phyloP scores from a whole-genome alignment of 306 rosid species.

The Fragaria ananassa region DNA sequence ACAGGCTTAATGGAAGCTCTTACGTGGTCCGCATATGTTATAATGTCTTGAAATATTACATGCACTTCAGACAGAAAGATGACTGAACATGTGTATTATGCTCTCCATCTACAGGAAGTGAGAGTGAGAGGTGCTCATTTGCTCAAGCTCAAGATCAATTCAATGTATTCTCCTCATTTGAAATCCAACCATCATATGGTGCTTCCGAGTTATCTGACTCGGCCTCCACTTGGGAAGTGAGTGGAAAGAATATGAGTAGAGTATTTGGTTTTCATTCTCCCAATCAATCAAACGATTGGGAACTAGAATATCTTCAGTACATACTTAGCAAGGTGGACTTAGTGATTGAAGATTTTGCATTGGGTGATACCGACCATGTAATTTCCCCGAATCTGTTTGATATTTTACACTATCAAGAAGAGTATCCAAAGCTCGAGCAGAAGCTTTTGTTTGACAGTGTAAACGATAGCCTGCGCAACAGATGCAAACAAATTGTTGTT shows the following conservation, averaged over 20 bases:
- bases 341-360: conserved; percentile 45
- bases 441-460: conserved; percentile 65
- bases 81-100: conserved; percentile 11
- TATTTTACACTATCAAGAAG: conserved; percentile 47
- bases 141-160: conserved; percentile 44
- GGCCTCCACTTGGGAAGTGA: conserved; percentile 26
- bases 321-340: conserved; percentile 51
- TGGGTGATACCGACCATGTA: conserved; percentile 35
- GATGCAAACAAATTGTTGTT: conserved; percentile 36
- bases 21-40: neutral
- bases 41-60: conserved; percentile 4
- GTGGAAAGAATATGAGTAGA: conserved; percentile 28
- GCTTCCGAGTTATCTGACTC: conserved; percentile 37
- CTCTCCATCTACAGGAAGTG: conserved; percentile 50
- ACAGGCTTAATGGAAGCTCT: neutral
- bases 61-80: conserved; percentile 11
- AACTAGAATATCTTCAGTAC: conserved; percentile 56
- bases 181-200: conserved; percentile 30
- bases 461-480: conserved; percentile 48
- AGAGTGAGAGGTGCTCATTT: conserved; percentile 39
- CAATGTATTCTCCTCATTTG: conserved; percentile 32
- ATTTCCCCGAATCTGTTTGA: conserved; percentile 58
- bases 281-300: conserved; percentile 45
- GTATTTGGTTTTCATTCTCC: conserved; percentile 23
- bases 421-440: conserved; percentile 37